Evolutionary conservation across 75 land plant species (phyloP), one percentile per base, ranked within the genome.

Genomic region (Selaginella tamariscina): DNA sequence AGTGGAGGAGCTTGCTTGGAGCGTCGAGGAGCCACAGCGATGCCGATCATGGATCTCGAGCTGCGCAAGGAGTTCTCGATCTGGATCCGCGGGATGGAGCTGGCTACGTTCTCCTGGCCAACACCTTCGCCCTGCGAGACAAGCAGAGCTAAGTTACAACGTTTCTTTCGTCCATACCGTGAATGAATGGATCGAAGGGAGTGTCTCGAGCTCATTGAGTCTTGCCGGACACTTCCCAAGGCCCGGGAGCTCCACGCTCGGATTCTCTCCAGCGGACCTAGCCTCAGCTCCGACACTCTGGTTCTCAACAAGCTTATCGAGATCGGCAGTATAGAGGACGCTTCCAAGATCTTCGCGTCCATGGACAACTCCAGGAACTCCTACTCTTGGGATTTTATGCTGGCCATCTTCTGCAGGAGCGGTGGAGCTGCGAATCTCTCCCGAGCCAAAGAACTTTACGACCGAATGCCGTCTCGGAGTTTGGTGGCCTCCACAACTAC

Each of bases 1-100:
- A 65, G 0, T 78, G 80, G 80, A 60, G 62, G 24, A 65, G 68
- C 39, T 62, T 78, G 69, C 70, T 73, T 11, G 75, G 79, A 1
- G 79, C 75, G 8, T 69, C 74, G 44, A 56, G 64, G 22, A 69
- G 49, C 49, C 49, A 39, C 49, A 39, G 49, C 49, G 49, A 39
- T 39, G 49, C 15, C 49, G 49, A 39, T 39, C 49, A 39, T 39
- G 49, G 49, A 39, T 39, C 49, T 39, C 49, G 49, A 39, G 49
- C 49, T 39, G 49, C 49, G 49, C 49, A 39, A 39, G 49, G 49
- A 39, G 49, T 39, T 39, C 49, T 39, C 49, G 49, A 39, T 39
- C 49, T 39, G 49, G 49, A 39, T 39, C 49, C 49, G 49, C 49
- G 49, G 49, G 49, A 39, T 39, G 49, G 49, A 39, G 49, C 49